A percentile compares a stretch with the other conserved stretches of the same genome.
Evolutionary conservation across 768 basidiomycete species (phyloP).

Genomic region (Boletus tylopilopsis): DNA sequence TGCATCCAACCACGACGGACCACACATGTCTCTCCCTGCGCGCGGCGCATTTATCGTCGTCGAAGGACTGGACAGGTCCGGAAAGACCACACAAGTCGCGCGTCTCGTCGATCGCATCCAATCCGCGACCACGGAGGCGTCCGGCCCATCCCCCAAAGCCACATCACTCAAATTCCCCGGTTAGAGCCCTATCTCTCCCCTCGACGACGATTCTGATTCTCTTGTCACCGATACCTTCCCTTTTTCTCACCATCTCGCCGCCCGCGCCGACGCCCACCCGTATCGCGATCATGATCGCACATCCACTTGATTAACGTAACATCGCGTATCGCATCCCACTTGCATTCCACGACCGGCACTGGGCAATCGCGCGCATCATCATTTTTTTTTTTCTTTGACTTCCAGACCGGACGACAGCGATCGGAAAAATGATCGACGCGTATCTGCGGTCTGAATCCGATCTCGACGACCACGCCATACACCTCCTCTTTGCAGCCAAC

Average conservation of each 20-base stretch:
- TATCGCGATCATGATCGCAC: neutral
- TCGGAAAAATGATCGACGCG: slow-evolving; percentile 89
- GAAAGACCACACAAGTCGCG: slow-evolving; percentile 86
- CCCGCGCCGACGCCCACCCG: neutral
- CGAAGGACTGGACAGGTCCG: slow-evolving; percentile 94
- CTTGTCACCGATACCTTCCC: neutral
- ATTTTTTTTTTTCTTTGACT: no score
- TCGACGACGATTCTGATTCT: neutral
- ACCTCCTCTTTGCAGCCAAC: slow-evolving; percentile 95
- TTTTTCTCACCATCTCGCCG: neutral
- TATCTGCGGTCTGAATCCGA: slow-evolving; percentile 84
- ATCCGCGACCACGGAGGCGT: slow-evolving; percentile 1
- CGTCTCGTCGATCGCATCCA: slow-evolving; percentile 56
- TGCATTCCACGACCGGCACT: no score
- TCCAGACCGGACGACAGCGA: slow-evolving; percentile 92
- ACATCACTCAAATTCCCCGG: slow-evolving; percentile 87
- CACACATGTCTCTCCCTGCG: slow-evolving; percentile 5
- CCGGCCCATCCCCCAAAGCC: slow-evolving; percentile 28
- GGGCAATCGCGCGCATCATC: no score
- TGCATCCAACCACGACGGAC: no score
- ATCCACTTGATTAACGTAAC: neutral
- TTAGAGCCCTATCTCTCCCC: slow-evolving; percentile 31
- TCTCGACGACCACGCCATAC: slow-evolving; percentile 87
- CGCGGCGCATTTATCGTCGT: slow-evolving; percentile 87
- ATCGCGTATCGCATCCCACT: no score